These are phyloP conservation scores for Saccharum spontaneum DNA, from an alignment of 176 grass and related monocot genomes.

Conservation along the genomic window DNA sequence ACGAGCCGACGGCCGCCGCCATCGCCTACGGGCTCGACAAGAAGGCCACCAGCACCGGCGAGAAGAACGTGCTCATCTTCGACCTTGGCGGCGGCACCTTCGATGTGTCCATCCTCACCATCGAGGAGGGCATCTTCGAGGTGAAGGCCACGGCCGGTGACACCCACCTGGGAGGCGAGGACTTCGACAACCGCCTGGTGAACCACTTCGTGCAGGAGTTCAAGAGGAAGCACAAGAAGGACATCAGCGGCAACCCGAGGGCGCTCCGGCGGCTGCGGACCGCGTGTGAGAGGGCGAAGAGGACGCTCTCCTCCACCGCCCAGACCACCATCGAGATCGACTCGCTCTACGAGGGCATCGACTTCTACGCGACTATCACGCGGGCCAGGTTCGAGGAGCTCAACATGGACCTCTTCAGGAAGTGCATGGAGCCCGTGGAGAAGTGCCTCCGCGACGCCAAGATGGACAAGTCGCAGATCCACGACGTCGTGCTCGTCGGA, in stretches of 20 bases:
- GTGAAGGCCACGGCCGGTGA: conserved; percentile 74
- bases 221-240: conserved; percentile 79
- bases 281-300: conserved; percentile 75
- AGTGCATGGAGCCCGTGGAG: conserved; percentile 82
- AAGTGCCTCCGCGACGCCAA: conserved; percentile 77
- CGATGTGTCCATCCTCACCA: conserved; percentile 87
- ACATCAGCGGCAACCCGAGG: conserved; percentile 74
- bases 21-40: conserved; percentile 65
- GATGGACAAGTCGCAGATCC: conserved; percentile 63
- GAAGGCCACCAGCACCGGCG: conserved; percentile 5
- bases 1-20: conserved; percentile 65
- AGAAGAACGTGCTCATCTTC: conserved; percentile 92
- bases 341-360: conserved; percentile 66
- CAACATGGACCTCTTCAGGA: conserved; percentile 80
- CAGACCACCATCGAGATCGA: conserved; percentile 78
- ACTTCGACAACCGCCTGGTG: conserved; percentile 82
- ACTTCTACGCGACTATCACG: conserved; percentile 69
- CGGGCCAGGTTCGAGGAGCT: conserved; percentile 80
- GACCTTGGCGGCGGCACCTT: conserved; percentile 94
- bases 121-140: conserved; percentile 87
- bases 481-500: conserved; percentile 70
- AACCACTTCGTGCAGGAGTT: conserved; percentile 85
- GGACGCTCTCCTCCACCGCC: conserved; percentile 71
- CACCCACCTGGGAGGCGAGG: conserved; percentile 81
- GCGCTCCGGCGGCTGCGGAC: conserved; percentile 55